phyloP scores from a whole-genome alignment of 306 rosid genomes.

The Malus fusca region DNA sequence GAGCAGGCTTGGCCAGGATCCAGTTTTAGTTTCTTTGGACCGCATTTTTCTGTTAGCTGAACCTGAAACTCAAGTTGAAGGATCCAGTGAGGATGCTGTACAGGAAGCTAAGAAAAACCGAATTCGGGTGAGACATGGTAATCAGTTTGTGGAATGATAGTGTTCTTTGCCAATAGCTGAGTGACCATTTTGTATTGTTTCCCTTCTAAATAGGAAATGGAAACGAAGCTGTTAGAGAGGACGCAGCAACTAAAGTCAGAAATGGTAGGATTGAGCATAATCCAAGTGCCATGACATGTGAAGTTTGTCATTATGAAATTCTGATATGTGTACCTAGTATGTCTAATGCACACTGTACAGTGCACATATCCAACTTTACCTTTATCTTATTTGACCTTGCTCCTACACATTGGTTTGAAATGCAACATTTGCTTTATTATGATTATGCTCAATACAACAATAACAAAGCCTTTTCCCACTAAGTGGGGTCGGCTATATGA shows the following conservation, averaged over 20 bases:
- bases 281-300: neutral
- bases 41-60: slow-evolving; percentile 91
- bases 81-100: slow-evolving; percentile 69
- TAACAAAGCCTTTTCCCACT: no score
- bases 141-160: neutral
- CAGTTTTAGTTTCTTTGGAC: slow-evolving; percentile 83
- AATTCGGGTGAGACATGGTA: slow-evolving; percentile 49
- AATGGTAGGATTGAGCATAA: slow-evolving; percentile 48
- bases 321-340: neutral
- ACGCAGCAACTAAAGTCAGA: slow-evolving; percentile 62
- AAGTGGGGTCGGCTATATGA: no score
- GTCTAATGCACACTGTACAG: neutral
- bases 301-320: neutral
- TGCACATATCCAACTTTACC: neutral
- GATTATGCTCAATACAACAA: neutral
- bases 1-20: slow-evolving; percentile 99
- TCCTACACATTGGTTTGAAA: neutral
- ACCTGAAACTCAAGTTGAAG: slow-evolving; percentile 91
- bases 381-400: neutral
- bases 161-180: slow-evolving; percentile 8
- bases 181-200: slow-evolving; percentile 9
- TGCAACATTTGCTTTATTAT: neutral
- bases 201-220: slow-evolving; percentile 75
- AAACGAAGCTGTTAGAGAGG: slow-evolving; percentile 76
- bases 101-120: slow-evolving; percentile 86